A percentile compares a stretch with the other conserved stretches of the same genome.
phyloP scores from a whole-genome alignment of 345 rosid species.

The Acer negundo region DNA sequence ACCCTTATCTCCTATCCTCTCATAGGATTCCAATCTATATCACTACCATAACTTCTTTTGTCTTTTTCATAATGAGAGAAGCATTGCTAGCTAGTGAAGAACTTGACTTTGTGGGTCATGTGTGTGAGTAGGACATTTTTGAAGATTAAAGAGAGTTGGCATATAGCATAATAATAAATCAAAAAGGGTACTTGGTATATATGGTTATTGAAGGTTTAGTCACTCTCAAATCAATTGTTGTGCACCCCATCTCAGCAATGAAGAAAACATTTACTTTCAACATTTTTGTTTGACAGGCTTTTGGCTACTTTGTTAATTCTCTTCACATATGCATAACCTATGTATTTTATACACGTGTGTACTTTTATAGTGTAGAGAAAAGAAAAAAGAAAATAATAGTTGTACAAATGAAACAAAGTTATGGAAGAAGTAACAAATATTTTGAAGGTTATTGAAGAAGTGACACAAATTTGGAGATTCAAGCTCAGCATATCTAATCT shows the following conservation, averaged over 20 bases:
- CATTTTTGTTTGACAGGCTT: constrained; percentile 15
- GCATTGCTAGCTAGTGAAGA: constrained; percentile 4
- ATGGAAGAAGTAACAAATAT: background rate
- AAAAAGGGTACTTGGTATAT: constrained; percentile 5
- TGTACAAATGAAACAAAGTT: background rate
- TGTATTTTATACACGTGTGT: constrained; percentile 18
- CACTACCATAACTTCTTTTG: constrained; percentile 27
- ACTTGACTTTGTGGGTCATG: constrained; percentile 23
- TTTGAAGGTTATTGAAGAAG: background rate
- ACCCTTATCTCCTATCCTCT: constrained; percentile 24
- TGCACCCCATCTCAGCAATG: constrained; percentile 30
- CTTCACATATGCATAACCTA: background rate
- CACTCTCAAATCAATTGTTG: constrained; percentile 13
- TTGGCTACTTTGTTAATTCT: constrained; percentile 10
- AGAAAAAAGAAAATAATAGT: background rate
- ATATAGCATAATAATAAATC: constrained; percentile 11
- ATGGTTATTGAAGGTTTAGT: background rate
- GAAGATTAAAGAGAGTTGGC: constrained; percentile 21
- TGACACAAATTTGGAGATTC: background rate
- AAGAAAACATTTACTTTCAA: constrained; percentile 31
- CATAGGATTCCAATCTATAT: constrained; percentile 58
- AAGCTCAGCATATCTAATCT: background rate
- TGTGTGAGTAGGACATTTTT: constrained; percentile 20
- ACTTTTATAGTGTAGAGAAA: background rate
- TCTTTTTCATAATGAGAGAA: constrained; percentile 33